Evolutionary conservation across 2,329 filamentous ascomycete genomes (phyloP), one percentile per base, ranked within the genome.

Genomic region (Plectosphaerella cucumerina): DNA sequence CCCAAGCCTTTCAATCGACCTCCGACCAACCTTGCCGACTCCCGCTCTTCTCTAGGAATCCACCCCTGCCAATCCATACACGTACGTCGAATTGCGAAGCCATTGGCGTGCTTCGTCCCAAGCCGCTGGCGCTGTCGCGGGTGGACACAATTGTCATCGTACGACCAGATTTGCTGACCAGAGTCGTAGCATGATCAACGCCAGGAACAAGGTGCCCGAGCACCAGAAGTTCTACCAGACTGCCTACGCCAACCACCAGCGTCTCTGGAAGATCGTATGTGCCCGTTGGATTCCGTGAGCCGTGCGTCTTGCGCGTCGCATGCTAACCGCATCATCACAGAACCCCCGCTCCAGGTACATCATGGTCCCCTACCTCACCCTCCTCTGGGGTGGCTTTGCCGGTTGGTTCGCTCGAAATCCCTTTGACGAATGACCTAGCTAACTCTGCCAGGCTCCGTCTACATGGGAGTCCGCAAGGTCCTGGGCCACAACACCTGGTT

Each of bases 401-500:
- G 77, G 85, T 88, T 75, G 64, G 84, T 76, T 41, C 17, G 20
- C 37, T 34, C 9, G 5, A 35, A 44, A 50, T 48, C 53, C 50
- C 48, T 52, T 60, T 62, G 53, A 66, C 50, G 15, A 49, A 33
- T 43, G 17, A 18, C 17, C 20, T 5, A 20, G 4, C 39, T 42
- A 11, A 42, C 39, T 42, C n/a, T 17, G 20, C 48, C 58, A 84
- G 80, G 71, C 49, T 66, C 72, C 59, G 73, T 89, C 72, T 93
- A 88, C 76, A 86, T 85, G 75, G 85, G 87, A 75, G 73, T 78
- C 68, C 86, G 89, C 67, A 84, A 88, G 75, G 74, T 88, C 58
- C 67, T 85, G 56, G 89, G 89, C 64, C 82, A 92, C 79, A 92
- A 90, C 81, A 89, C 85, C 56, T 91, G 85, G 84, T 89, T 83